Evolutionary conservation across 1,139 yeast genomes (phyloP).

Genomic region (Diutina ranongensis): DNA sequence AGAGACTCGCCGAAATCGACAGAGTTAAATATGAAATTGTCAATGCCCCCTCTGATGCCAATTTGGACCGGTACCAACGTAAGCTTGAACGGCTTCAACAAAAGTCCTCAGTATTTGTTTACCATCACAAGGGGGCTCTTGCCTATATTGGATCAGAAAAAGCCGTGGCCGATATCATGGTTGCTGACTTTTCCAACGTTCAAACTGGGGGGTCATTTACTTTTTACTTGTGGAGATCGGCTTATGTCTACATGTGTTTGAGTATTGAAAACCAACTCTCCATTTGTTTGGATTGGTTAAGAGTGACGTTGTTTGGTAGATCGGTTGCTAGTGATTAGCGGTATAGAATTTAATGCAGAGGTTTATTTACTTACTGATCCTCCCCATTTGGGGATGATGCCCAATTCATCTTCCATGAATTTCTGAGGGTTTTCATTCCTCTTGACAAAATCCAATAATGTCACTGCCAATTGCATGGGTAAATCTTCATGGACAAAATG

Average conservation of each 20-base stretch:
- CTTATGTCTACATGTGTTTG: conserved; percentile 87
- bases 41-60: conserved; percentile 21
- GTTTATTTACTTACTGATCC: conserved; percentile 22
- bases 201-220: conserved; percentile 81
- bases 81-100: conserved; percentile 29
- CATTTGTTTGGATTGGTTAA: conserved; percentile 80
- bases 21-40: conserved; percentile 34
- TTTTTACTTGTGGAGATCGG: conserved; percentile 89
- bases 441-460: conserved; percentile 38
- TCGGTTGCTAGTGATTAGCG: conserved; percentile 56
- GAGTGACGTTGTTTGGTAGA: conserved; percentile 81
- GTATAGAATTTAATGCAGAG: neutral
- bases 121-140: conserved; percentile 61
- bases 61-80: conserved; percentile 28
- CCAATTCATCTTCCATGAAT: conserved; percentile 26
- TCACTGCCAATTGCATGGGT: conserved; percentile 54
- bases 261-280: conserved; percentile 78
- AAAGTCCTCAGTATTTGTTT: conserved; percentile 47
- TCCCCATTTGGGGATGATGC: conserved; percentile 41
- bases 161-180: conserved; percentile 86
- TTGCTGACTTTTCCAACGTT: conserved; percentile 78
- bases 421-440: conserved; percentile 27
- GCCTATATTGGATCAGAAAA: conserved; percentile 83
- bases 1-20: conserved; percentile 58
- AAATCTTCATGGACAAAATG: conserved; percentile 91